These are phyloP conservation scores for Curvularia verruculosa DNA, from an alignment of 2,329 filamentous ascomycete species.

Conservation along the genomic window DNA sequence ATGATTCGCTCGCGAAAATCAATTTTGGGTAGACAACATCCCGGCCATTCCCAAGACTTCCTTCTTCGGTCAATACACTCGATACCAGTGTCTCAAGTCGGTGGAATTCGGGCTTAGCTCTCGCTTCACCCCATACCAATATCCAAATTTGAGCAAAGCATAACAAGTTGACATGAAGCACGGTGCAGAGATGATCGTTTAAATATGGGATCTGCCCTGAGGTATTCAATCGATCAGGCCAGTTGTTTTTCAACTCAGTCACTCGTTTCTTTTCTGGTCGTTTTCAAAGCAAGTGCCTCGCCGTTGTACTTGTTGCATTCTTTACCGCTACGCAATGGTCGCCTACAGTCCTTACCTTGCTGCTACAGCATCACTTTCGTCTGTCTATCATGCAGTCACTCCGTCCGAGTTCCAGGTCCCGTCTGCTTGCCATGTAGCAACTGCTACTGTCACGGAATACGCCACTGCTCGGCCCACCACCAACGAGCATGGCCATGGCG, in stretches of 20 bases:
- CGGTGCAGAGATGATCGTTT: conserved; percentile 8
- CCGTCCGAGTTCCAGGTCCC: conserved; percentile 15
- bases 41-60: background rate
- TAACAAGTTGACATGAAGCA: conserved; percentile 4
- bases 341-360: conserved; percentile 37
- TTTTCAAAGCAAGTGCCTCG: background rate
- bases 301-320: conserved; percentile 5
- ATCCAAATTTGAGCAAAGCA: conserved; percentile 13
- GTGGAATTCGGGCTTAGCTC: conserved; percentile 4
- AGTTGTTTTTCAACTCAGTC: conserved; percentile 12
- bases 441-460: conserved; percentile 24
- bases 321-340: conserved; percentile 31
- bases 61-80: background rate
- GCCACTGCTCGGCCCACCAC: conserved; percentile 25
- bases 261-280: conserved; percentile 19
- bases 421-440: conserved; percentile 18
- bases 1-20: background rate
- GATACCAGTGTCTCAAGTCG: conserved; percentile 5
- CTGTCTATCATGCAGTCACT: conserved; percentile 18
- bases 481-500: conserved; percentile 35
- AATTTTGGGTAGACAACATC: background rate
- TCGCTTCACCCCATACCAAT: conserved; percentile 10
- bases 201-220: conserved; percentile 15
- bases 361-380: conserved; percentile 31
- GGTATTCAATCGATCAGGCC: background rate